Base-by-base conservation (phyloP, 257 asterid genomes). In the Ocimum tenuiflorum region DNA sequence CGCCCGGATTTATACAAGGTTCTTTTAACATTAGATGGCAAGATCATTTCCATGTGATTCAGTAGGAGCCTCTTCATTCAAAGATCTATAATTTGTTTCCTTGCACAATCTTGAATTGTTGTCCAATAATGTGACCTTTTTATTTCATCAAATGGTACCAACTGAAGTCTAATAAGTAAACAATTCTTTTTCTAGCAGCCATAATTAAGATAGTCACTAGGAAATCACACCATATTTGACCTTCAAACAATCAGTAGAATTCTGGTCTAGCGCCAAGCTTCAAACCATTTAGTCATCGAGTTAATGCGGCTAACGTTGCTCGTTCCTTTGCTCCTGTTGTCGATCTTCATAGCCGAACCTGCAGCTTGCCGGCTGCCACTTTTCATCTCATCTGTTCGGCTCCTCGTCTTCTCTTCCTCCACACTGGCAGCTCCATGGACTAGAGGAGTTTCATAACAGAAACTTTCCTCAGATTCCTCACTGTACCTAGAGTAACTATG, bases 1-100 rank as follows among this genome's bases (percentile, higher is more conserved):
- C 94, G 99, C 52, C 97, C 96, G 0, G 97, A 94, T 70, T 77
- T 94, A 58, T 94, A 94, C 88, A 90, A 88, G 91, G 97, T 88
- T 77, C 89, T 92, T 53, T 63, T 94, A 79, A 76, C 97, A 15
- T 69, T 85, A 51, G 97, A 94, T 88, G 99, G 99, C 59, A 73
- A 78, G 68, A 80, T 78, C 58, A 75, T 79, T 56, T 73, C 88
- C 58, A 18, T 17, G 17, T 88, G 84, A 81, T 71, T 66, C 58
- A 29, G 33, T 38, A 12, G 27, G 63, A 39, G 29, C 1, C 18
- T 24, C 23, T 15, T 27, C 31, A 27, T 27, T 1, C 4, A 27
- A n/a, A 52, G 38, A 13, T 6, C 19, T 13, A 19, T 7, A 8
- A 54, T 29, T 2, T 39, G 45, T 10, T 39, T 39, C 36, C 6